A percentile compares a stretch with the other conserved stretches of the same genome.
These are phyloP conservation scores for Cladosporium austrohemisphaericum DNA, from an alignment of 2,329 filamentous ascomycete genomes.

Conservation along the genomic window DNA sequence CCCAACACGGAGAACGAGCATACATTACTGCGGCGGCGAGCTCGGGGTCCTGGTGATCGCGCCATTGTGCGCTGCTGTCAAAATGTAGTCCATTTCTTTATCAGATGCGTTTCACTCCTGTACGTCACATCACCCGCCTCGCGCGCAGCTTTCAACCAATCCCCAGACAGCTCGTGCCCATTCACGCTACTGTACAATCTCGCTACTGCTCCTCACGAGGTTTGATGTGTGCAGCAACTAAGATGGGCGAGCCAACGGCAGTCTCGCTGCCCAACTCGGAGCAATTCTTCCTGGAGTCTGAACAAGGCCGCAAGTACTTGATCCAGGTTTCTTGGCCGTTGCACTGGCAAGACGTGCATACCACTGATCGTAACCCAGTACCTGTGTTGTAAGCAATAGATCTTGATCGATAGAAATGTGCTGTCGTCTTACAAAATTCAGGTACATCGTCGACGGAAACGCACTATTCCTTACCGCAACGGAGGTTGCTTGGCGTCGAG, in stretches of 20 bases:
- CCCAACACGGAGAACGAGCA: slow-evolving; percentile 9
- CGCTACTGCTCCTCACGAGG: neutral
- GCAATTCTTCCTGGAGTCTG: slow-evolving; percentile 7
- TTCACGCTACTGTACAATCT: neutral
- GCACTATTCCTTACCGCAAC: slow-evolving; percentile 29
- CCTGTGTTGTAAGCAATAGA: slow-evolving; percentile 21
- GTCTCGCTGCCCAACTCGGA: slow-evolving; percentile 14
- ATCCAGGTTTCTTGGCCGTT: slow-evolving; percentile 30
- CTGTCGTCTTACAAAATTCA: slow-evolving; percentile 1
- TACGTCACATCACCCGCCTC: neutral
- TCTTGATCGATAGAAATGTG: neutral
- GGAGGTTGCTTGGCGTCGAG: slow-evolving; percentile 24
- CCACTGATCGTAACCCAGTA: slow-evolving; percentile 10
- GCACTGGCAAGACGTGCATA: slow-evolving; percentile 19
- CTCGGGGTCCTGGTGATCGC: neutral
- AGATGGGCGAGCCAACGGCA: neutral
- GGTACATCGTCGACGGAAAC: slow-evolving; percentile 31
- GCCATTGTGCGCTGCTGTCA: neutral
- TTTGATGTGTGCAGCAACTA: slow-evolving; percentile 5
- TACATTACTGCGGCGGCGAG: neutral
- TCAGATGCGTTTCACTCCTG: slow-evolving; percentile 1
- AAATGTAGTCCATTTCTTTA: slow-evolving; percentile 1
- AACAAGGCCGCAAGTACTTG: slow-evolving; percentile 20
- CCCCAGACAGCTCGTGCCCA: neutral
- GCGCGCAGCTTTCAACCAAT: neutral